Evolutionary conservation across 495 filamentous ascomycete species (phyloP), one percentile per base, ranked within the genome.

Genomic region (Sabuloglossum arenarium): DNA sequence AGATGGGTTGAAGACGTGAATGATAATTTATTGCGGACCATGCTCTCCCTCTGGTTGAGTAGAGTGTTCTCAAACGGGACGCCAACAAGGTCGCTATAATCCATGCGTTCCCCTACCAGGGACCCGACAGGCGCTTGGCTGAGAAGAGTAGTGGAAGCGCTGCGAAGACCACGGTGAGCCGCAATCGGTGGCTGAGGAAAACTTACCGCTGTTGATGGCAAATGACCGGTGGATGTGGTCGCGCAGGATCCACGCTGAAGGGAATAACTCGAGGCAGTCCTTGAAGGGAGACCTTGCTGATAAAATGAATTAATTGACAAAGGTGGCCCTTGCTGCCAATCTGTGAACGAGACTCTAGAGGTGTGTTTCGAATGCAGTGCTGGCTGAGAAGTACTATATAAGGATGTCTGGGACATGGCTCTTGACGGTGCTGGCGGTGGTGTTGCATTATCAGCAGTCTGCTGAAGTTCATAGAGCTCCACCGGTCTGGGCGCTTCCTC

Each of bases 391-490:
- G 21, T 3, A 23, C 16, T 59, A 31, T 53, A 29, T 1, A 65
- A 57, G 30, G 63, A 63, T 10, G 62, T 59, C 53, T 62, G 64
- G 14, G 70, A 69, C 46, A 68, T 30, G 24, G 14, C 21, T 25
- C n/a, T 61, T 25, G 1, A 60, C 58, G n/a, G 29, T 9, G 30
- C 39, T 28, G 55, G 55, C n/a, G 34, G 53, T 23, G 53, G 69
- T 31, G 66, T 54, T 16, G 70, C 72, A 53, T 60, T 77, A 43
- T 79, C 69, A 0, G 82, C 69, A n/a, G 83, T 88, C 63, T 84
- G 81, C 57, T 84, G 77, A 23, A 89, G 73, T 58, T 80, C 76
- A 6, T 75, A 67, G 6, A 88, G 64, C 58, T 84, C 70, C 9
- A 90, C 73, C 1, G 80, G 81, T 2, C 70, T 80, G 31, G 80